Conservation (phyloP, 352 stramenopile genomes). For the Globisporangium canariense region DNA sequence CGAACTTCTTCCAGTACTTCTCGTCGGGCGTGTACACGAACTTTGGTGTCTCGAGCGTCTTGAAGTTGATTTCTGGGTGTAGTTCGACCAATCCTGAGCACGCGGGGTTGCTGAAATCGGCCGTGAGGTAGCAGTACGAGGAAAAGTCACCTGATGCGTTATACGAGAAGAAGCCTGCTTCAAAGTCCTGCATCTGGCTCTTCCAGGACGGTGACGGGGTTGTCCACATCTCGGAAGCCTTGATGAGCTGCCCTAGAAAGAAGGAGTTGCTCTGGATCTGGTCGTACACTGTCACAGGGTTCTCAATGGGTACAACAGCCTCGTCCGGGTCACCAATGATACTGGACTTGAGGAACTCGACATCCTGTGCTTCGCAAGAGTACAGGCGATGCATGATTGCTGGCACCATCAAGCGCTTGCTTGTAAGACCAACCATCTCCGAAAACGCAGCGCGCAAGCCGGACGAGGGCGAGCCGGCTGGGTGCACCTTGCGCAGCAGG, state of each 20-base stretch:
- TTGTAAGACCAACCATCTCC: neutral
- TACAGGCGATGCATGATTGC: constrained; percentile 12
- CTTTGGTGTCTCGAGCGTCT: constrained; percentile 1
- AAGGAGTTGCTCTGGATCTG: constrained; percentile 11
- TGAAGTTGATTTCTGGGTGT: neutral
- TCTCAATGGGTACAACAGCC: neutral
- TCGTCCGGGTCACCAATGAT: neutral
- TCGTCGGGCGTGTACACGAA: constrained; percentile 18
- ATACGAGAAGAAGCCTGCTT: constrained; percentile 14
- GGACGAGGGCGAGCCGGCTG: neutral
- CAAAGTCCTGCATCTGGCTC: constrained; percentile 7
- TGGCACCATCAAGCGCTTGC: constrained; percentile 4
- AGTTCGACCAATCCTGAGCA: constrained; percentile 3
- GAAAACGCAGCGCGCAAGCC: neutral
- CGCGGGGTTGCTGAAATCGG: constrained; percentile 11
- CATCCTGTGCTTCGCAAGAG: neutral
- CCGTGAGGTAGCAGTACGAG: constrained; percentile 19
- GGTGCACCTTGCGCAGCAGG: neutral
- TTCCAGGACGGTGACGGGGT: constrained; percentile 21
- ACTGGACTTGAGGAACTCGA: constrained; percentile 4
- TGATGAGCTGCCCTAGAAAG: constrained; percentile 25
- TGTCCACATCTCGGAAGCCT: constrained; percentile 27
- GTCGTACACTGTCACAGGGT: constrained; percentile 10
- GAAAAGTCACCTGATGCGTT: constrained; percentile 3
- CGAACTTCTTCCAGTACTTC: constrained; percentile 26